Evolutionary conservation across 495 filamentous ascomycete species (phyloP).

Genomic region (Penicillium atrosanguineum): DNA sequence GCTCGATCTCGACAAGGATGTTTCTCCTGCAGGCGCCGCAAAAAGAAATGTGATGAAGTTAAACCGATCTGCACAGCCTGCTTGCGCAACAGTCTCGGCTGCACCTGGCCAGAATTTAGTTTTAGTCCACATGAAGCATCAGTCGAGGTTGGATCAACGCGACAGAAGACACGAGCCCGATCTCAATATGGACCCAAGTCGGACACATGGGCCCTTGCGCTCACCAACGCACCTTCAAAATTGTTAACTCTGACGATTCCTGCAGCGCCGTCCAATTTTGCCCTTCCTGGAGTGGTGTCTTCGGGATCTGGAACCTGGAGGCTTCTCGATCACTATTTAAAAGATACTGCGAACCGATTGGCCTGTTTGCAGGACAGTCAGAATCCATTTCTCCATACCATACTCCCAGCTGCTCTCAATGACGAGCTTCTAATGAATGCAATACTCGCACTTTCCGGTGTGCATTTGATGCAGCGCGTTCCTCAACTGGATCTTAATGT

Average conservation of each 20-base stretch:
- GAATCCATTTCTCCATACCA: constrained; percentile 16
- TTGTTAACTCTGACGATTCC: constrained; percentile 9
- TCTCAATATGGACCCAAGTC: constrained; percentile 1
- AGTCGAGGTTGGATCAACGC: background rate
- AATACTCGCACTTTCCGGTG: constrained; percentile 12
- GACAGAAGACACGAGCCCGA: background rate
- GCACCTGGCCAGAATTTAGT: constrained; percentile 15
- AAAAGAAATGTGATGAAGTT: constrained; percentile 22
- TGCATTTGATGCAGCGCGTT: constrained; percentile 12
- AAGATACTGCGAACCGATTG: constrained; percentile 8
- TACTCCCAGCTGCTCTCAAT: constrained; percentile 13
- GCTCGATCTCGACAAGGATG: constrained; percentile 18
- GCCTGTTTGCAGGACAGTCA: constrained; percentile 6
- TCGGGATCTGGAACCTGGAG: constrained; percentile 13
- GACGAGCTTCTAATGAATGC: constrained; percentile 22
- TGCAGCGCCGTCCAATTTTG: constrained; percentile 4
- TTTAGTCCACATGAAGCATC: background rate
- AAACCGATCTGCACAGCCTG: constrained; percentile 21
- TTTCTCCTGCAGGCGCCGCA: constrained; percentile 18
- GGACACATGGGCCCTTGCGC: constrained; percentile 11
- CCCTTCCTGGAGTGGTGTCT: constrained; percentile 7
- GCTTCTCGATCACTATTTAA: constrained; percentile 17
- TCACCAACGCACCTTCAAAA: constrained; percentile 3
- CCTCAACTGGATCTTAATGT: constrained; percentile 6
- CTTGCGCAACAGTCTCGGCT: constrained; percentile 17